Conservation (phyloP, 2,329 filamentous ascomycete species). For the Paecilomyces dactylethromorphus region DNA sequence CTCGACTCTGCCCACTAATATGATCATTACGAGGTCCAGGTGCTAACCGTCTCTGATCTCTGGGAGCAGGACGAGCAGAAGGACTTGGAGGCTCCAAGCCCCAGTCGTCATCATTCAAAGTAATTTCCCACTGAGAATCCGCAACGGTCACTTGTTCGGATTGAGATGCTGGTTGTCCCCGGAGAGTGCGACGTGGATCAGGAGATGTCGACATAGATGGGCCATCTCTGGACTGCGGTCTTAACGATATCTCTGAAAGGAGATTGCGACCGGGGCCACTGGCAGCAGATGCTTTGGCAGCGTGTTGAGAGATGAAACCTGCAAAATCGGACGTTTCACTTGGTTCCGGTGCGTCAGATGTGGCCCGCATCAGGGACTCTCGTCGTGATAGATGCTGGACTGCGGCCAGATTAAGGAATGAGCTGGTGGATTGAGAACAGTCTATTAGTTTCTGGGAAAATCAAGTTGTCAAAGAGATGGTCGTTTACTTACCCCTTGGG, state of each 20-base stretch:
- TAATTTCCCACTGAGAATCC: constrained; percentile 8
- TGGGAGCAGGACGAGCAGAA: background rate
- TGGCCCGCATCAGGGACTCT: background rate
- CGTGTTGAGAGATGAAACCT: background rate
- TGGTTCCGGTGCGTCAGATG: background rate
- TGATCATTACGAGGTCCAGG: background rate
- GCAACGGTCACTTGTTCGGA: constrained; percentile 5
- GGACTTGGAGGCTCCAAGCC: background rate
- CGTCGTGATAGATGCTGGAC: background rate
- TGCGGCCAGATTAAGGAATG: background rate
- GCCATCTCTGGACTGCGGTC: background rate
- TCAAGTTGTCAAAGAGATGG: background rate
- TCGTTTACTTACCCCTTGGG: constrained; percentile 9
- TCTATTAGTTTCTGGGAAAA: background rate
- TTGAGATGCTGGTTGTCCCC: constrained; percentile 4
- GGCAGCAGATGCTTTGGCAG: background rate
- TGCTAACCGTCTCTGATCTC: background rate
- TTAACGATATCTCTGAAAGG: background rate
- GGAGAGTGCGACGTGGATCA: background rate
- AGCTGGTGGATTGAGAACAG: background rate
- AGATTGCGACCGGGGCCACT: background rate
- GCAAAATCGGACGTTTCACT: background rate
- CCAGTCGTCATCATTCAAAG: background rate
- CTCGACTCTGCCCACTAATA: background rate
- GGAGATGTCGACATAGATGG: background rate